phyloP scores from a whole-genome alignment of 306 rosid genomes.

The Parietaria judaica region DNA sequence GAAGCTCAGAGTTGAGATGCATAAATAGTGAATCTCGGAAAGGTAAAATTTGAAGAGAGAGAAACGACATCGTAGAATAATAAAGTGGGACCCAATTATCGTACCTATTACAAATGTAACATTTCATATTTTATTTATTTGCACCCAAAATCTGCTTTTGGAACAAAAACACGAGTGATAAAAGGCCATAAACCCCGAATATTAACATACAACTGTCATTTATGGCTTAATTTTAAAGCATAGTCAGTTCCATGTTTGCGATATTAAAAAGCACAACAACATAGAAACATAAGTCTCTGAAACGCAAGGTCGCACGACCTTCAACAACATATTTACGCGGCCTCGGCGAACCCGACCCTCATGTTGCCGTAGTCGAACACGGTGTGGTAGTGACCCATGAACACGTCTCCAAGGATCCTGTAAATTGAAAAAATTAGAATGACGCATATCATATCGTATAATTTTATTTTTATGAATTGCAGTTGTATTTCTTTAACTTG shows the following conservation, averaged over 20 bases:
- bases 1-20: no score
- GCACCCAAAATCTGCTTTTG: no score
- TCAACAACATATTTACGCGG: constrained; percentile 29
- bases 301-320: not conserved
- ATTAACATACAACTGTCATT: constrained; percentile 16
- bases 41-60: no score
- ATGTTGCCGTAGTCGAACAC: constrained; percentile 56
- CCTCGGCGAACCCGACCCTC: constrained; percentile 63
- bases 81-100: no score
- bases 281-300: constrained; percentile 1
- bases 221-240: not conserved
- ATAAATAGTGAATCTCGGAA: no score
- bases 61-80: no score
- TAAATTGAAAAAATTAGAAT: not conserved
- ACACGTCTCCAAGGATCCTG: constrained; percentile 75
- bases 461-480: no score
- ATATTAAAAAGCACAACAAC: not conserved
- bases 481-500: no score
- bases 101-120: no score
- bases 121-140: no score
- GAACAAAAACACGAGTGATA: no score
- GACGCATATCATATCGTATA: no score
- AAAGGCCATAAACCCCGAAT: not conserved
- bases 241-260: not conserved
- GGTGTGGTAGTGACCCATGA: constrained; percentile 64